Evolutionary conservation across 1,139 yeast genomes (phyloP), one percentile per base, ranked within the genome.

Genomic region (Starmera stellimalicola): DNA sequence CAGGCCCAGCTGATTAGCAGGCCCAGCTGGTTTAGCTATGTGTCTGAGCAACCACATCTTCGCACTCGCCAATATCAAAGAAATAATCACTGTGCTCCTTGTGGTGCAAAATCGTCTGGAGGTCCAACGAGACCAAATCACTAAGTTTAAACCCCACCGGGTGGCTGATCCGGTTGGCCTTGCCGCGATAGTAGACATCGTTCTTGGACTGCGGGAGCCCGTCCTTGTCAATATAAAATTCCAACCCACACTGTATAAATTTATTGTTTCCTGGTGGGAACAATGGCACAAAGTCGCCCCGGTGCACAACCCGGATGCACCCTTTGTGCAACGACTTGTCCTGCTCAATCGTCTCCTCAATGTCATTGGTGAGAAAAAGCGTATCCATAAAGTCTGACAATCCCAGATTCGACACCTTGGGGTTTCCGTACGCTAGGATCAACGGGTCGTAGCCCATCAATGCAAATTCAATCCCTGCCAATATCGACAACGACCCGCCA

Each of bases 401-500:
- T 5, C 57, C 54, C 6, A 40, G 44, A 50, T 79, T 77, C 5
- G 84, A 82, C 16, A 79, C 61, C 41, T 70, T 71, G 0, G 88
- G 87, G 16, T 73, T 64, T 3, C 80, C 91, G 53, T 62, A 74
- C 0, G 80, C 66, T 9, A 77, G 55, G 1, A 79, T 70, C 31
- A 70, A 54, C 0, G 79, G 77, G 9, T 62, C 54, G 34, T 58
- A 60, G 0, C 78, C 82, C 51, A 70, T 47, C 8, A 73, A 44
- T 34, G 65, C 62, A 36, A 73, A 60, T 47, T 79, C 87, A 16
- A 76, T 61, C 0, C 82, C 87, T 11, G 73, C 62, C 31, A 81
- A 58, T 6, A 65, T 53, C 0, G 87, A 79, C 31, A 79, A 51
- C 0, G 87, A 82, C 0, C 79, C 91, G 1, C 91, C 91, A 32